Percentiles rank a stretch among this genome's conserved stretches.
phyloP scores from a whole-genome alignment of 345 rosid genomes.

The Ricinus communis region DNA sequence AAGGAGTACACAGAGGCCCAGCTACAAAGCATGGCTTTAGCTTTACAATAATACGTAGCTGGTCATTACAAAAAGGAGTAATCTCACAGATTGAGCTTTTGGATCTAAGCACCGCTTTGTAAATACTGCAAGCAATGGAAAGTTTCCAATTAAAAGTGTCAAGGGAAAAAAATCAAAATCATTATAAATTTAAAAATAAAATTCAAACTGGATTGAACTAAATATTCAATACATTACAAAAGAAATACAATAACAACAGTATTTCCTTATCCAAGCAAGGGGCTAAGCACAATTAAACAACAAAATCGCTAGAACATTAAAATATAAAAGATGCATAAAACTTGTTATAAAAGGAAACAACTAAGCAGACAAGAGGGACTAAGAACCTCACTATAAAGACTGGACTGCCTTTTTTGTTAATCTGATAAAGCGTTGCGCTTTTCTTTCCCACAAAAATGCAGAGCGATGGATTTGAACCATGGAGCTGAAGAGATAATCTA shows the following conservation, averaged over 20 bases:
- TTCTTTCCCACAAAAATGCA: conserved; percentile 36
- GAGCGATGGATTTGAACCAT: conserved; percentile 29
- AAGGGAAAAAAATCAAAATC: not conserved
- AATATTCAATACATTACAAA: not conserved
- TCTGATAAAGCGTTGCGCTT: conserved; percentile 13
- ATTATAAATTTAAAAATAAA: not conserved
- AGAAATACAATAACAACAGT: conserved; percentile 1
- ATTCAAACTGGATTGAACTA: not conserved
- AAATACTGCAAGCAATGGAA: conserved; percentile 56
- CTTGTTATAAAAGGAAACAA: not conserved
- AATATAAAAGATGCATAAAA: no score
- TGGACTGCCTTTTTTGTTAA: not conserved
- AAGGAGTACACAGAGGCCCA: conserved; percentile 82
- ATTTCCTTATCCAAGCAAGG: conserved; percentile 17
- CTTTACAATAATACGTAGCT: conserved; percentile 89
- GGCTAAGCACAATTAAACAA: not conserved
- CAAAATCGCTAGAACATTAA: not conserved
- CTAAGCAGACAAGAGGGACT: not conserved
- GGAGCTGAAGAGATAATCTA: conserved; percentile 58
- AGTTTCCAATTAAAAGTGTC: conserved; percentile 1
- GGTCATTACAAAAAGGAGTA: conserved; percentile 37
- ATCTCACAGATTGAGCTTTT: conserved; percentile 70
- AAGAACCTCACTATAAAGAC: not conserved
- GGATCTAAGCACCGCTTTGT: conserved; percentile 79
- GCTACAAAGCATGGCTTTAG: conserved; percentile 70